phyloP scores from a whole-genome alignment of 1,284 basidiomycete genomes.

The Porphyrellus sp. region DNA sequence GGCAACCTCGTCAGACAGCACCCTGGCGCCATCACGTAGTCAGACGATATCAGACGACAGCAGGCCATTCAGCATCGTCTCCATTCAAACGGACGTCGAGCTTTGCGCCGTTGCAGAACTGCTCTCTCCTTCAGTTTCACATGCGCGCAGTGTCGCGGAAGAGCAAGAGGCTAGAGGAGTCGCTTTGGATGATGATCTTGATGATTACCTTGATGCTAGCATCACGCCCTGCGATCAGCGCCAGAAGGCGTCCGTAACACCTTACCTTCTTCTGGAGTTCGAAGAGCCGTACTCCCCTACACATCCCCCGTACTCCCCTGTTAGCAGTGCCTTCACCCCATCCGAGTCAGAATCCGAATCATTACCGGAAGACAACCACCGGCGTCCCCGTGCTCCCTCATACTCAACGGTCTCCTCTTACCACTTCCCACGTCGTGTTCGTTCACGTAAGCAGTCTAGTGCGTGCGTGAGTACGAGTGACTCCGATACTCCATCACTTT shows the following conservation, averaged over 20 bases:
- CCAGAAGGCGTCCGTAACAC: conserved; percentile 7
- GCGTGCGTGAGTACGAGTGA: conserved; percentile 34
- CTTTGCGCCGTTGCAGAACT: conserved; percentile 40
- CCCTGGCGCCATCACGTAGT: conserved; percentile 20
- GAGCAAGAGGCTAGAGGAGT: conserved; percentile 28
- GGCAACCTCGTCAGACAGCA: conserved; percentile 26
- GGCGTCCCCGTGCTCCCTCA: conserved; percentile 23
- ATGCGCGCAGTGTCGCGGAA: conserved; percentile 26
- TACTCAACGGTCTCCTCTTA: conserved; percentile 20
- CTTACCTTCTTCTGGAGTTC: conserved; percentile 32
- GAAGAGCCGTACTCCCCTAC: conserved; percentile 33
- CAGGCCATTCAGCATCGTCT: conserved; percentile 36
- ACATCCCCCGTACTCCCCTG: conserved; percentile 20
- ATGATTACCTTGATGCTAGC: conserved; percentile 32
- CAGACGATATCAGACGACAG: conserved; percentile 19
- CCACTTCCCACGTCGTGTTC: conserved; percentile 26
- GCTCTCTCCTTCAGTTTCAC: conserved; percentile 31
- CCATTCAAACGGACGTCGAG: conserved; percentile 37
- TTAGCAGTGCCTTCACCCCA: conserved; percentile 16
- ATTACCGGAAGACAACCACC: conserved; percentile 31
- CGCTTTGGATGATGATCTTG: conserved; percentile 30
- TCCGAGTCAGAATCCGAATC: conserved; percentile 38
- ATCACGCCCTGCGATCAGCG: conserved; percentile 5
- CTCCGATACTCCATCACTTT: conserved; percentile 45
- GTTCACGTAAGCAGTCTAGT: conserved; percentile 28